Percentiles rank a stretch among this genome's conserved stretches.
phyloP scores from a whole-genome alignment of 2,329 filamentous ascomycete species.

The Fusarium brachygibbosum region DNA sequence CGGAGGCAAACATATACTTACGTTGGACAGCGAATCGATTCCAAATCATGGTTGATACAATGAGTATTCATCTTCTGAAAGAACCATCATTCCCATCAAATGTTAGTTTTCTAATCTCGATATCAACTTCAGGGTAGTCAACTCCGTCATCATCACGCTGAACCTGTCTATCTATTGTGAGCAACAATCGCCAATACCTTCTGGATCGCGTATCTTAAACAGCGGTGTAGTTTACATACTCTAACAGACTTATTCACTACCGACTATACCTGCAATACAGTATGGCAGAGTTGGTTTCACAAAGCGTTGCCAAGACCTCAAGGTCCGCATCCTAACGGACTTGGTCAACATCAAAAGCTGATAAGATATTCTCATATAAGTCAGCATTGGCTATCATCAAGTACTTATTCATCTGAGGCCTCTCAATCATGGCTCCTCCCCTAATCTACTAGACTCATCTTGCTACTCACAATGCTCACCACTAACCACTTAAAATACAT shows the following conservation, averaged over 20 bases:
- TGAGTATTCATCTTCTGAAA: not conserved
- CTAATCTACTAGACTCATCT: not conserved
- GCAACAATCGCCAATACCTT: no score
- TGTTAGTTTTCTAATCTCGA: no score
- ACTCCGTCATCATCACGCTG: not conserved
- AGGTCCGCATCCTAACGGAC: slow-evolving; percentile 1
- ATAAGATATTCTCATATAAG: not conserved
- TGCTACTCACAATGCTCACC: not conserved
- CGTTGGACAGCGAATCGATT: not conserved
- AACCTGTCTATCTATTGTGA: not conserved
- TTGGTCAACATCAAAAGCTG: not conserved
- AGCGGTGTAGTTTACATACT: no score
- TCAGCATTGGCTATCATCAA: not conserved
- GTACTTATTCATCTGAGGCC: not conserved
- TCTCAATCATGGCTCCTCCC: not conserved
- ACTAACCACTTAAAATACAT: slow-evolving; percentile 47
- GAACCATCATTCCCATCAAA: not conserved
- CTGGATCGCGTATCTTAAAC: not conserved
- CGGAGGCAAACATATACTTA: slow-evolving; percentile 1
- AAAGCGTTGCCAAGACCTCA: not conserved
- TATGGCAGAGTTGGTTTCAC: slow-evolving; percentile 4
- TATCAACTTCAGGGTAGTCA: not conserved
- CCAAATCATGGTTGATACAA: not conserved
- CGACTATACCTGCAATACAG: not conserved
- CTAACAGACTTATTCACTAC: not conserved